Base-by-base conservation (phyloP, 331 rosid species). In the Rosa hybrid region DNA sequence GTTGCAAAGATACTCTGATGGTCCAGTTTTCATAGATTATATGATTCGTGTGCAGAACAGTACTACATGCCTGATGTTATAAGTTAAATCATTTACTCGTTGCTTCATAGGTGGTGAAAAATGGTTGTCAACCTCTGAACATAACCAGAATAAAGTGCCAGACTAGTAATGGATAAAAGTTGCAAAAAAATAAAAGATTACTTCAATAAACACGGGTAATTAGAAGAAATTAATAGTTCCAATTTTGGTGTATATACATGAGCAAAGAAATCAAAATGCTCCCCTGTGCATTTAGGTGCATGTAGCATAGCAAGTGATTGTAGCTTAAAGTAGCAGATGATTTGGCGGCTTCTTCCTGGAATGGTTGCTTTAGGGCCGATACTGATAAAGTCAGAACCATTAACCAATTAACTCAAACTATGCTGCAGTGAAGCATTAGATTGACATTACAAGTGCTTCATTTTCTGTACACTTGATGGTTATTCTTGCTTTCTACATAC, bases 381-480 rank as follows among this genome's bases (percentile, higher is more conserved):
- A 57, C 46, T 57, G 18, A 42, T 60, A 23, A 21, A 59, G 23
- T 59, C 70, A 42, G 27, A 23, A 16, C 44, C 16, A 72, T 72
- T 25, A 49, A 12, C 6, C 23, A 21, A 14, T 39, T 41, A 11
- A 44, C 65, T 75, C 57, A 60, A 56, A 75, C 56, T 14, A 57
- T 23, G n/a, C 54, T 18, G 49, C 45, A 23, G 57, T 41, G 56
- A 60, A 60, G 71, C 34, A 42, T 27, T 12, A 64, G 13, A 63
- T 48, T 46, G 72, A 20, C 21, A 34, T 23, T 48, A 48, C 27
- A 44, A 12, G 45, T 46, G 25, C 38, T 46, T 51, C 68, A 68
- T 7, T 23, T 68, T 78, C 57, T 54, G 62, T 56, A 78, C 82
- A 64, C 25, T 38, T 54, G 56, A 21, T 53, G 16, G 69, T 56